Evolutionary conservation across 805 yeast genomes (phyloP).

Genomic region (Wickerhamiella parazyma): DNA sequence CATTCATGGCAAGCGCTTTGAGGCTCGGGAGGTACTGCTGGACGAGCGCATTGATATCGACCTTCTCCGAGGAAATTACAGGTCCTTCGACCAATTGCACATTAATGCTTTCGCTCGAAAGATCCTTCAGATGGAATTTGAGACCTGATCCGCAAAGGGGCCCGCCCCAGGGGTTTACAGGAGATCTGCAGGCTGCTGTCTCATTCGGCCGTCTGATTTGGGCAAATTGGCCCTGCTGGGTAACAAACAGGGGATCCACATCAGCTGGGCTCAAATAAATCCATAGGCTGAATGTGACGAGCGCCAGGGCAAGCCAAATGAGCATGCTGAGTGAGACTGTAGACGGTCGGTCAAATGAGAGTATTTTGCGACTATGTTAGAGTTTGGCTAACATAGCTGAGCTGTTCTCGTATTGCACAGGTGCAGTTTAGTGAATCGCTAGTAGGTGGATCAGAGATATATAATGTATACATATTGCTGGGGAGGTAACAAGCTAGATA

Average conservation of each 20-base stretch:
- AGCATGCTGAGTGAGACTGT: conserved; percentile 12
- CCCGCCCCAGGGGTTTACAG: conserved; percentile 53
- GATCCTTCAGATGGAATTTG: conserved; percentile 58
- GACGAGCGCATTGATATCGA: not conserved
- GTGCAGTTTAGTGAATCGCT: no score
- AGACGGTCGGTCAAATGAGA: no score
- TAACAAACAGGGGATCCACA: conserved; percentile 25
- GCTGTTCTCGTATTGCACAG: no score
- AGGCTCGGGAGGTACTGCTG: conserved; percentile 7
- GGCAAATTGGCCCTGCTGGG: conserved; percentile 50
- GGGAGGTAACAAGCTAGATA: no score
- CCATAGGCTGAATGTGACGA: conserved; percentile 15
- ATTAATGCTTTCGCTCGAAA: conserved; percentile 25
- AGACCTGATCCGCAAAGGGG: conserved; percentile 15
- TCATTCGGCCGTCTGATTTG: conserved; percentile 53
- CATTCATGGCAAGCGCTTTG: conserved; percentile 1
- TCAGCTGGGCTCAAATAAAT: conserved; percentile 23
- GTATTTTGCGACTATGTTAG: no score
- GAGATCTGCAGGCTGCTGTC: conserved; percentile 64
- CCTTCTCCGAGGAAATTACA: conserved; percentile 1
- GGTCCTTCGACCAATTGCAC: conserved; percentile 9
- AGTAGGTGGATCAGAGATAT: no score
- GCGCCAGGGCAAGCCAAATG: conserved; percentile 12
- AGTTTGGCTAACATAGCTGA: no score
- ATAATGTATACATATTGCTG: no score